Evolutionary conservation across 2,329 filamentous ascomycete genomes (phyloP), one percentile per base, ranked within the genome.

Genomic region (Colletotrichum filicis): DNA sequence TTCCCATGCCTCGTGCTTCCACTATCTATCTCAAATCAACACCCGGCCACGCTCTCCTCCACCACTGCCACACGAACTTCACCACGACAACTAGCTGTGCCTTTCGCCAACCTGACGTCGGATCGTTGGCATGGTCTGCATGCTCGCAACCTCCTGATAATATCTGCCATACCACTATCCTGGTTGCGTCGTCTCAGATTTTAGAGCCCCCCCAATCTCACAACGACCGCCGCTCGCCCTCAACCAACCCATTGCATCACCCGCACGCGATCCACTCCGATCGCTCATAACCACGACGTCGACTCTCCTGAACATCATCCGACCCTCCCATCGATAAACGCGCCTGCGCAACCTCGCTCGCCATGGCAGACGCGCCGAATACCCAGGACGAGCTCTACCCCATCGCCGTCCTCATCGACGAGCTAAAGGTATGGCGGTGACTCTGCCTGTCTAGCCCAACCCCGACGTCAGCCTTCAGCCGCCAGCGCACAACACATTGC

Each of bases 301-400:
- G 55, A 66, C 66, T 56, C 49, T 35, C 53, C 49, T 69, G 16
- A 69, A 59, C 71, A 63, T 66, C 64, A 32, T 55, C 56, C 65
- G 62, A 73, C 26, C 42, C 62, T 19, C 53, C 65, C 67, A 59
- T 71, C 68, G 62, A 76, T 75, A 76, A 77, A 79, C 78, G 78
- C 79, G 80, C 79, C 79, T 75, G 77, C 76, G 71, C 78, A 77
- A 74, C 75, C 75, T 79, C 80, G 80, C 83, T 86, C 90, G 89
- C 85, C 84, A 98, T 98, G 96, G 95, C 91, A 86, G 91, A 98
- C 87, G 93, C 93, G 86, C 90, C 92, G 84, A 94, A 93, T 86
- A 92, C 96, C 88, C 97, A 93, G 85, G 97, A 99, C 87, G 97
- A 98, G 92, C 95, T 99, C 81, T 99, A 98, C 86, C 97, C 97